These are phyloP conservation scores for Sequoiadendron giganteum DNA, from an alignment of 75 land plant genomes.

Conservation along the genomic window DNA sequence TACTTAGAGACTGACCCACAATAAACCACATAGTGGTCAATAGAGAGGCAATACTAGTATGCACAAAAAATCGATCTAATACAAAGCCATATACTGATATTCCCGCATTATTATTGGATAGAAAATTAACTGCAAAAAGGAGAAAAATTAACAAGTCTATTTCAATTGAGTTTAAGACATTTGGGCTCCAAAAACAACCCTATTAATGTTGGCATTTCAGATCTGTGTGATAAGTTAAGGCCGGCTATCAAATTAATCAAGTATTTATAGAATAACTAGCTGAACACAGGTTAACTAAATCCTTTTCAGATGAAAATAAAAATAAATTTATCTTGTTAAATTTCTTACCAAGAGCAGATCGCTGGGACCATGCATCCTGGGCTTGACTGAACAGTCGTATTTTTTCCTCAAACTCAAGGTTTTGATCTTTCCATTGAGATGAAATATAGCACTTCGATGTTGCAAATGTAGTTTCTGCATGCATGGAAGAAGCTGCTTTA, in stretches of 20 bases:
- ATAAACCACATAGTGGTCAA: conserved; percentile 27
- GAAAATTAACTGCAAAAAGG: conserved; percentile 15
- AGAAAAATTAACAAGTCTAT: background rate
- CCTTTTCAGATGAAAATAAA: too few relatives aligned
- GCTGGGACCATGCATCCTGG: conserved; percentile 17
- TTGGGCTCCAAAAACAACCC: too few relatives aligned
- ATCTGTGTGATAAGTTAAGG: too few relatives aligned
- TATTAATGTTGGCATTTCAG: too few relatives aligned
- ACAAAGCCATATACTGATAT: conserved; percentile 30
- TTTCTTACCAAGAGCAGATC: conserved; percentile 1
- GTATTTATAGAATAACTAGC: too few relatives aligned
- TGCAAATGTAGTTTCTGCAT: conserved; percentile 27
- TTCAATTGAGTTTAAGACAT: too few relatives aligned
- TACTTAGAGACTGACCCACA: conserved; percentile 21
- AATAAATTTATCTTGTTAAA: too few relatives aligned
- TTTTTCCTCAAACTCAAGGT: conserved; percentile 2
- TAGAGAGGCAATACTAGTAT: conserved; percentile 24
- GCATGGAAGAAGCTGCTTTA: conserved; percentile 15
- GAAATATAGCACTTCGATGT: background rate
- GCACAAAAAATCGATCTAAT: conserved; percentile 26
- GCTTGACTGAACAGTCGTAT: conserved; percentile 8
- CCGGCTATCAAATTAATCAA: too few relatives aligned
- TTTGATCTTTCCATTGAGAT: background rate
- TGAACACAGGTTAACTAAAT: too few relatives aligned
- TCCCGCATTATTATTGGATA: conserved; percentile 17